Percentiles rank a stretch among this genome's conserved stretches.
phyloP scores from a whole-genome alignment of 345 rosid genomes.

The Clarkia xantiana region DNA sequence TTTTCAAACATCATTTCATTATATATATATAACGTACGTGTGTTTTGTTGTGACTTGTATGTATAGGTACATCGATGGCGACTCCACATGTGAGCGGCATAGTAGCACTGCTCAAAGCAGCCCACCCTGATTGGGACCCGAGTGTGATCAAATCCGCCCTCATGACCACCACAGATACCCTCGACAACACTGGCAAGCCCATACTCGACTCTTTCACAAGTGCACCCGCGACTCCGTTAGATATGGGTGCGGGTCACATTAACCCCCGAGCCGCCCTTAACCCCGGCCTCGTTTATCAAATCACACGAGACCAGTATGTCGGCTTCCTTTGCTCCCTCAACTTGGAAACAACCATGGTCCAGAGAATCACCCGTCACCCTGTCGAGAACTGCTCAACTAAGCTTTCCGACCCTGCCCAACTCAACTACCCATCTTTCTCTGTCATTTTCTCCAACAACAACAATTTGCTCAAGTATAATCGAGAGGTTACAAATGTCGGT shows the following conservation, averaged over 20 bases:
- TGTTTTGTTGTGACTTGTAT: no score
- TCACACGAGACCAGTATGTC: slow-evolving; percentile 13
- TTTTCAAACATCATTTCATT: slow-evolving; percentile 21
- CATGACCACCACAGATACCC: no score
- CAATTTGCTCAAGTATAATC: slow-evolving; percentile 55
- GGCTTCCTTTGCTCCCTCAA: slow-evolving; percentile 18
- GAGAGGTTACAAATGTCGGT: slow-evolving; percentile 75
- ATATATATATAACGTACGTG: no score
- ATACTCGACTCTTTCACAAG: no score
- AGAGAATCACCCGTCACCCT: slow-evolving; percentile 7
- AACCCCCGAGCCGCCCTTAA: no score
- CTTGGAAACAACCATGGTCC: slow-evolving; percentile 13
- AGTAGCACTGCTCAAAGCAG: slow-evolving; percentile 36
- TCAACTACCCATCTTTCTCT: slow-evolving; percentile 83
- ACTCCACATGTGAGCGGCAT: slow-evolving; percentile 44
- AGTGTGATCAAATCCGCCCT: slow-evolving; percentile 36
- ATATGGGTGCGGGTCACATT: slow-evolving; percentile 33
- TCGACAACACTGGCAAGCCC: slow-evolving; percentile 32
- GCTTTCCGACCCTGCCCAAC: slow-evolving; percentile 51
- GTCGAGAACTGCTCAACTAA: slow-evolving; percentile 20
- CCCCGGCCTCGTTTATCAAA: slow-evolving; percentile 25
- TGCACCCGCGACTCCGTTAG: slow-evolving; percentile 29
- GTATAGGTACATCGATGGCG: slow-evolving; percentile 47
- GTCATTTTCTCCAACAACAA: slow-evolving; percentile 35
- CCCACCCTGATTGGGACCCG: slow-evolving; percentile 34